Conservation (phyloP, 176 grass and related monocot species). For the Rhynchospora breviuscula region DNA sequence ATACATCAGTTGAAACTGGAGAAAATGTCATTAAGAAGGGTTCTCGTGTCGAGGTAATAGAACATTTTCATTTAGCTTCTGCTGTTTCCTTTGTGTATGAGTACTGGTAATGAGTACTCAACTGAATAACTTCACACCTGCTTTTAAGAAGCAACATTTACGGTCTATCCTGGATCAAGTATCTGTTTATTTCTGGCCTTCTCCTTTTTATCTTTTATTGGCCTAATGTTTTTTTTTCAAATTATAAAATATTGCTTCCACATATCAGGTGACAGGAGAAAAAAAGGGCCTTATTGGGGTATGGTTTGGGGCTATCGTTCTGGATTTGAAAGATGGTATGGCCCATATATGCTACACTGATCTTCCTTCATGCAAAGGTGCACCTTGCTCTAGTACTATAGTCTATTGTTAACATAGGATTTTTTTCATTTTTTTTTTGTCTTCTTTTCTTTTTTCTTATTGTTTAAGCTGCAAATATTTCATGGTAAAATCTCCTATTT, state of each 20-base stretch:
- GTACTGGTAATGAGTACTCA: not conserved
- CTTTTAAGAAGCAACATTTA: not conserved
- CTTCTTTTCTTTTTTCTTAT: not conserved
- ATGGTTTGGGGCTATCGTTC: slow-evolving; percentile 38
- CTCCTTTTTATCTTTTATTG: not conserved
- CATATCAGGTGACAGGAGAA: slow-evolving; percentile 29
- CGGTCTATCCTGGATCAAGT: not conserved
- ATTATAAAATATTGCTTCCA: not conserved
- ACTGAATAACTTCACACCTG: not conserved
- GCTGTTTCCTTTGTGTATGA: not conserved
- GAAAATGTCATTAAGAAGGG: slow-evolving; percentile 30
- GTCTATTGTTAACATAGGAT: not conserved
- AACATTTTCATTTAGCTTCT: not conserved
- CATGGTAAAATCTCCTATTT: not conserved
- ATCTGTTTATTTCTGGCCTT: not conserved
- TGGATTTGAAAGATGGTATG: slow-evolving; percentile 38
- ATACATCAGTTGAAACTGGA: slow-evolving; percentile 1
- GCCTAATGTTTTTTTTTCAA: not conserved
- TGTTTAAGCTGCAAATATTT: not conserved
- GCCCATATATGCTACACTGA: slow-evolving; percentile 32
- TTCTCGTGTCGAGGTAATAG: slow-evolving; percentile 38
- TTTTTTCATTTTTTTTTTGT: not conserved
- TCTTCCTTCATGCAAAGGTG: slow-evolving; percentile 39
- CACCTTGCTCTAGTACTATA: not conserved
- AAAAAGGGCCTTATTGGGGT: slow-evolving; percentile 26